These are phyloP conservation scores for Plasmodium chabaudi DNA, from an alignment of 169 alveolate genomes.

Conservation along the genomic window DNA sequence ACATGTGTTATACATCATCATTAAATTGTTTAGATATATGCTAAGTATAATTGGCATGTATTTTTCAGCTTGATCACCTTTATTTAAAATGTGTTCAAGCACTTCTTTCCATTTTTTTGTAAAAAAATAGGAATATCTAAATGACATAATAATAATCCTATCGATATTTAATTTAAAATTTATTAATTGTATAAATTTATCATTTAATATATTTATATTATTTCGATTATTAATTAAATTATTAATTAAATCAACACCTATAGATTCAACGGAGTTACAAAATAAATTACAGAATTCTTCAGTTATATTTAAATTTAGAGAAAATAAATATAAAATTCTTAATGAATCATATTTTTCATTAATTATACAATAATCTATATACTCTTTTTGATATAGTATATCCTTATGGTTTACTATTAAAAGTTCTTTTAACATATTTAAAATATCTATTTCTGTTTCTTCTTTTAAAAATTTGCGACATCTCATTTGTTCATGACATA, in stretches of 20 bases:
- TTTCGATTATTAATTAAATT: conserved; percentile 33
- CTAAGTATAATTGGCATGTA: conserved; percentile 71
- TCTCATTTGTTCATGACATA: conserved; percentile 72
- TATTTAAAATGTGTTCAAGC: conserved; percentile 54
- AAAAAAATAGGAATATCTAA: conserved; percentile 47
- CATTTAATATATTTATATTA: conserved; percentile 26
- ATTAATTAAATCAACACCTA: conserved; percentile 42
- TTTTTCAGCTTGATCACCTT: conserved; percentile 53
- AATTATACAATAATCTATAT: conserved; percentile 60
- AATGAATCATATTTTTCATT: conserved; percentile 62
- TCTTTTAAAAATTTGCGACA: conserved; percentile 56
- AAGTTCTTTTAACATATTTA: conserved; percentile 49
- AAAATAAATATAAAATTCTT: conserved; percentile 51
- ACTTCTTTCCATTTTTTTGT: conserved; percentile 65
- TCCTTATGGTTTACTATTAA: conserved; percentile 48
- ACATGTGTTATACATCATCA: conserved; percentile 62
- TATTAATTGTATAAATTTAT: conserved; percentile 17
- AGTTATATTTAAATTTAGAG: conserved; percentile 32
- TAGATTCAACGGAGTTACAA: conserved; percentile 27
- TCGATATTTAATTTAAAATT: conserved; percentile 67
- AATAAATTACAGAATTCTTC: conserved; percentile 44
- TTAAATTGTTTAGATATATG: conserved; percentile 45
- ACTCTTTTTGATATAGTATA: conserved; percentile 15
- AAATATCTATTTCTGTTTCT: conserved; percentile 40
- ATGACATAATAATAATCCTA: conserved; percentile 57